Evolutionary conservation across 805 yeast species (phyloP).

Genomic region (Cyberlindnera americana): DNA sequence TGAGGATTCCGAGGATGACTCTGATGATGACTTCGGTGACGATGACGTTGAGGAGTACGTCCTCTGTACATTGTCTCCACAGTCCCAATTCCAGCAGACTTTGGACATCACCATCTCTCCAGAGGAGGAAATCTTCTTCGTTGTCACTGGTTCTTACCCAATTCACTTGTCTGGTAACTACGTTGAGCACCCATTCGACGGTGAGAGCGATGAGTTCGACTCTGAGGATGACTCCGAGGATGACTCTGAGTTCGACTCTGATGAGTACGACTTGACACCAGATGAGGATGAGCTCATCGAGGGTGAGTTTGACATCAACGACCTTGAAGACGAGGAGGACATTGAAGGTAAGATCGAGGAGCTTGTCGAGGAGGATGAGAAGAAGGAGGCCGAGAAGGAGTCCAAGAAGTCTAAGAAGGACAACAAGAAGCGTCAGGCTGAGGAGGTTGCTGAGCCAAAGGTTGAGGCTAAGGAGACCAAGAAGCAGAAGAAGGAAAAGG

Average conservation of each 20-base stretch:
- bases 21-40: conserved; percentile 53
- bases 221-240: conserved; percentile 55
- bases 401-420: conserved; percentile 20
- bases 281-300: conserved; percentile 67
- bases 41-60: conserved; percentile 82
- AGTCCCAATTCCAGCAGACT: conserved; percentile 81
- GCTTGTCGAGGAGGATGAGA: conserved; percentile 59
- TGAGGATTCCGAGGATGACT: conserved; percentile 18
- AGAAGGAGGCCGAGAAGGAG: conserved; percentile 29
- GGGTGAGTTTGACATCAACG: conserved; percentile 39
- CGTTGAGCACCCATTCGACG: conserved; percentile 92
- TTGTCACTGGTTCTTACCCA: conserved; percentile 94
- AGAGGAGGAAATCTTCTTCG: conserved; percentile 90
- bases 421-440: conserved; percentile 40
- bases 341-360: conserved; percentile 72
- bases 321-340: conserved; percentile 58
- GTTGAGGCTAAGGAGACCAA: conserved; percentile 27
- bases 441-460: conserved; percentile 38
- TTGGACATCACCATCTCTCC: conserved; percentile 87
- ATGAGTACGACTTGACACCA: conserved; percentile 66
- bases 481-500: conserved; percentile 30
- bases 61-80: conserved; percentile 87
- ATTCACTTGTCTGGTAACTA: conserved; percentile 92
- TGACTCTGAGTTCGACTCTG: conserved; percentile 41
- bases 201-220: conserved; percentile 61